A percentile compares a stretch with the other conserved stretches of the same genome.
Evolutionary conservation across 179 eudicot species (phyloP).

Genomic region (Beta macrorhiza): DNA sequence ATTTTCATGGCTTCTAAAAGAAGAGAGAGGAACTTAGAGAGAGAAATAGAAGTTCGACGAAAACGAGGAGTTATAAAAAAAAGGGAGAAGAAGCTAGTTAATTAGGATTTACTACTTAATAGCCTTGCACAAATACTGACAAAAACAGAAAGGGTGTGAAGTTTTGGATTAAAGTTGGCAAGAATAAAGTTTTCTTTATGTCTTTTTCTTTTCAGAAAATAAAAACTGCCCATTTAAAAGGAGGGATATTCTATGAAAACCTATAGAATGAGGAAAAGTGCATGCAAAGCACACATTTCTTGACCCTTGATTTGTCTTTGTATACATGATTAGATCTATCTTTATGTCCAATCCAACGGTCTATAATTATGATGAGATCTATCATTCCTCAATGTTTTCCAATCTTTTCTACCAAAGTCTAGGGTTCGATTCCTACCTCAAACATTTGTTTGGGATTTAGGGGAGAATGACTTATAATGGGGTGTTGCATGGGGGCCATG

Average conservation of each 20-base stretch:
- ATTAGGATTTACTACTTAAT: background rate
- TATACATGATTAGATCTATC: background rate
- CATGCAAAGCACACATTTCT: slow-evolving; percentile 5
- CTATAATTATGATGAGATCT: background rate
- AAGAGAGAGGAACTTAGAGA: slow-evolving; percentile 14
- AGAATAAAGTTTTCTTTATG: slow-evolving; percentile 13
- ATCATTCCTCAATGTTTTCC: too few relatives aligned
- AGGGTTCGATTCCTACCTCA: too few relatives aligned
- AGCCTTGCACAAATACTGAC: background rate
- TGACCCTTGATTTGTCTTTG: slow-evolving; percentile 28
- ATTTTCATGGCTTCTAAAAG: background rate
- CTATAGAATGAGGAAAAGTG: slow-evolving; percentile 27
- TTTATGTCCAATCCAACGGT: slow-evolving; percentile 9
- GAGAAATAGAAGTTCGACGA: slow-evolving; percentile 22
- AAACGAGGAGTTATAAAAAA: slow-evolving; percentile 28
- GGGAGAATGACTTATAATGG: too few relatives aligned
- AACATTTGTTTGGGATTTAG: too few relatives aligned
- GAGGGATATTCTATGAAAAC: slow-evolving; percentile 12
- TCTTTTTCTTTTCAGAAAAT: background rate
- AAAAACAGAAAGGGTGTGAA: slow-evolving; percentile 23
- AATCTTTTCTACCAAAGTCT: too few relatives aligned
- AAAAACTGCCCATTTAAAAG: slow-evolving; percentile 14
- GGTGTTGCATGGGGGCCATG: too few relatives aligned
- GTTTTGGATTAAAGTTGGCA: slow-evolving; percentile 29
- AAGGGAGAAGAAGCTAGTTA: background rate